Percentiles rank a stretch among this genome's conserved stretches.
These are phyloP conservation scores for Rhizoclosmatium sp. DNA, from an alignment of 192 early-diverging fungal species.

Conservation along the genomic window DNA sequence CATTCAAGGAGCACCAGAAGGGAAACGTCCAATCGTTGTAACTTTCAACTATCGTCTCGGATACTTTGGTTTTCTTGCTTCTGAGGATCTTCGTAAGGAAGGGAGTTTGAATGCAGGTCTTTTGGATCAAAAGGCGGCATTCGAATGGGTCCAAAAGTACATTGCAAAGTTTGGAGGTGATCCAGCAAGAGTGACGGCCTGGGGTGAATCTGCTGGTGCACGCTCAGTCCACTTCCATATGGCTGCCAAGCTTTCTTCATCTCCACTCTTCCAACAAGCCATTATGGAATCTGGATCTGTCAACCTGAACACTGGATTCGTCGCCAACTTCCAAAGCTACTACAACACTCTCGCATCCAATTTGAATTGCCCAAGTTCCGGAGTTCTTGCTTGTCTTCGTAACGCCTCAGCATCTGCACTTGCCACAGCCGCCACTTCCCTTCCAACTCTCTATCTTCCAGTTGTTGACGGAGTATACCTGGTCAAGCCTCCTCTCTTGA, in stretches of 20 bases:
- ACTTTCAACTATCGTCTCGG: conserved; percentile 69
- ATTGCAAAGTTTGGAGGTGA: conserved; percentile 67
- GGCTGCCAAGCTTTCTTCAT: conserved; percentile 18
- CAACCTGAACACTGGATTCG: conserved; percentile 2
- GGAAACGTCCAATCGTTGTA: conserved; percentile 41
- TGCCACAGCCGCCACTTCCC: background rate
- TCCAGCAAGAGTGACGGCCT: conserved; percentile 56
- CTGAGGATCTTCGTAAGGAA: conserved; percentile 29
- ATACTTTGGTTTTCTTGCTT: conserved; percentile 57
- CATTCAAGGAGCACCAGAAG: conserved; percentile 2
- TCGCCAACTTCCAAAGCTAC: background rate
- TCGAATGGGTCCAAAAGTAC: conserved; percentile 66
- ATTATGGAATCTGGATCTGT: conserved; percentile 23
- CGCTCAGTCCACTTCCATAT: conserved; percentile 48
- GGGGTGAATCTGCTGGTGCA: conserved; percentile 63
- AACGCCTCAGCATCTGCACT: background rate
- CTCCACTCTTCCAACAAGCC: conserved; percentile 7
- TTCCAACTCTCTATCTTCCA: background rate
- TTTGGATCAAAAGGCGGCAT: conserved; percentile 61
- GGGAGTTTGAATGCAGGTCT: conserved; percentile 54
- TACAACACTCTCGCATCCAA: conserved; percentile 1
- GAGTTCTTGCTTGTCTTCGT: background rate
- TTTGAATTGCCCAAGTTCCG: background rate
- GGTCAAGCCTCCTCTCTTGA: background rate
- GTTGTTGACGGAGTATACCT: background rate